Base-by-base conservation (phyloP, 2,329 filamentous ascomycete species). In the Alternaria panax region DNA sequence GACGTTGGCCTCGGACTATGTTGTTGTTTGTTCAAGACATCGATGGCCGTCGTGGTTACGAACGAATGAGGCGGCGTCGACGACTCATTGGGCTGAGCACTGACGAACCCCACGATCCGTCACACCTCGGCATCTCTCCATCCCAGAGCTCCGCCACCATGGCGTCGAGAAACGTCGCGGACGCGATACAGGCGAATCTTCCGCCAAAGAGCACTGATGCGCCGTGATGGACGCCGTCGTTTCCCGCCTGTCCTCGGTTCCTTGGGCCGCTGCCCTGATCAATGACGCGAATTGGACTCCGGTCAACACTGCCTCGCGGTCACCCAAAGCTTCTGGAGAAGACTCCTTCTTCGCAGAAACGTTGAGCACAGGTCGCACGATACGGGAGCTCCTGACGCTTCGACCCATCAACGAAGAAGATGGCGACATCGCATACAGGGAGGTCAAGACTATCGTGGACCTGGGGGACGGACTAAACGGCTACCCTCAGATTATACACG, bases 381-480 rank as follows among this genome's bases (percentile, higher is more conserved):
- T 90, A 52, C 67, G 77, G 2, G 60, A 18, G 46, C 75, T 55
- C 72, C 12, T 75, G 51, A 70, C 58, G 32, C 56, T 71, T 45
- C 60, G 60, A 28, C 69, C 73, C 5, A 58, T 51, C 6, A 40
- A 66, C 45, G 66, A 67, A 28, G 54, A 60, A 18, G 60, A 69
- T 0, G 66, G 57, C 12, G 57, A 67, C 11, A 57, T 67, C 42
- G 50, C 54, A n/a, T 76, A 78, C 54, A 64, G 63, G 24, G 76
- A 81, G 65, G 68, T 81, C n/a, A 67, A 63, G 30, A 76, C 74
- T 2, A 69, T 83, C 7, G 65, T 81, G 50, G 74, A 78, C n/a
- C 27, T 89, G 1, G 86, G 84, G 1, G 67, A 78, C 11, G 83
- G 81, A 18, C 64, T 89, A 55, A 85, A 86, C 62, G 87, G 87